phyloP scores from a whole-genome alignment of 176 grass and related monocot species.

The Triticum turgidum region DNA sequence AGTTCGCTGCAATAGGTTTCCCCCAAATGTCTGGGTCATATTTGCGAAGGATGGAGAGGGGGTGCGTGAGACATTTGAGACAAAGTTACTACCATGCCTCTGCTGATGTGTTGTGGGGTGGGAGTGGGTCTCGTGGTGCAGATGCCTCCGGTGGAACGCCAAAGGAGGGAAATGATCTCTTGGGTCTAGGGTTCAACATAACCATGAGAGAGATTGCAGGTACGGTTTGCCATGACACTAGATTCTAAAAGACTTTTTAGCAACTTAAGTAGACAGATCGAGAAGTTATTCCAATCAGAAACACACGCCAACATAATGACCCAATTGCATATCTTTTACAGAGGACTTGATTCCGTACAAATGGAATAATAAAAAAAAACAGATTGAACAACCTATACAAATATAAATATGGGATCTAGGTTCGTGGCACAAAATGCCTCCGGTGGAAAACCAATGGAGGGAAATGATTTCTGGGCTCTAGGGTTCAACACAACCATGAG shows the following conservation, averaged over 20 bases:
- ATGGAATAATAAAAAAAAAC: background rate
- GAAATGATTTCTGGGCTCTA: background rate
- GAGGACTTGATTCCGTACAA: background rate
- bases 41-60: background rate
- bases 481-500: background rate
- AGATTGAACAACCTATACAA: conserved; percentile 1
- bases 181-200: background rate
- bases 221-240: conserved; percentile 3
- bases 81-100: background rate
- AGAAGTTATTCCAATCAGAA: background rate
- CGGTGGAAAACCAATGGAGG: background rate
- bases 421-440: background rate
- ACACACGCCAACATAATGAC: background rate
- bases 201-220: background rate
- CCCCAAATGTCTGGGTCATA: background rate
- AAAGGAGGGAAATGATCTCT: background rate
- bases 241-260: background rate
- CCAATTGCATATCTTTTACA: conserved; percentile 14
- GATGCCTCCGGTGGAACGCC: background rate
- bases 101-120: background rate
- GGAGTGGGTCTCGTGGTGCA: background rate
- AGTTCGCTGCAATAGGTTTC: background rate
- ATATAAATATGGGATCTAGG: no score
- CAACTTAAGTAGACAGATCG: background rate
- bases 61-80: background rate